These are phyloP conservation scores for Triangularia verruculosa DNA, from an alignment of 2,329 filamentous ascomycete species.

Conservation along the genomic window DNA sequence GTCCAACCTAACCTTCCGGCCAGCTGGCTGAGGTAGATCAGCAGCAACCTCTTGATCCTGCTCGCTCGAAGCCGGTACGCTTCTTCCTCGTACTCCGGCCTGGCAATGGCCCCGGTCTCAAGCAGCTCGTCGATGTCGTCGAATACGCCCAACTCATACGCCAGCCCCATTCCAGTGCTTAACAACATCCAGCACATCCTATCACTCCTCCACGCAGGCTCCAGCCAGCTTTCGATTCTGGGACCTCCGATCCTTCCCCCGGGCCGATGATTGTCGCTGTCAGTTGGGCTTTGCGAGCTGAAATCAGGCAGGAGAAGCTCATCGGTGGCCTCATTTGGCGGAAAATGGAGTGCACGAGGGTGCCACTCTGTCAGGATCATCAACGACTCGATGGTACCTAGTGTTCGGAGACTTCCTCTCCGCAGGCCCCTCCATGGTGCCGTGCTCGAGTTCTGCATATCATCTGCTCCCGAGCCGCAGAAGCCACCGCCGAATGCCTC, in stretches of 20 bases:
- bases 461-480: slow-evolving; percentile 66
- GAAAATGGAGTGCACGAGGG: slow-evolving; percentile 89
- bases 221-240: slow-evolving; percentile 91
- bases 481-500: slow-evolving; percentile 92
- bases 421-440: slow-evolving; percentile 67
- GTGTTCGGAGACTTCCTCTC: slow-evolving; percentile 77
- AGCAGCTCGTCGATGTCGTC: slow-evolving; percentile 77
- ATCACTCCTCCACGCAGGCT: slow-evolving; percentile 91
- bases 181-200: slow-evolving; percentile 98
- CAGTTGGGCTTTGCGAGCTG: slow-evolving; percentile 43
- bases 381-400: slow-evolving; percentile 91
- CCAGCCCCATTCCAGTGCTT: slow-evolving; percentile 83
- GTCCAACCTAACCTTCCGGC: slow-evolving; percentile 89
- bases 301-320: slow-evolving; percentile 64
- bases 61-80: slow-evolving; percentile 72
- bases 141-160: slow-evolving; percentile 93
- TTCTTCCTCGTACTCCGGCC: slow-evolving; percentile 70
- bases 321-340: slow-evolving; percentile 71
- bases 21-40: slow-evolving; percentile 92
- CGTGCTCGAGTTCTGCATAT: slow-evolving; percentile 62
- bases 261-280: slow-evolving; percentile 41
- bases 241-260: slow-evolving; percentile 70
- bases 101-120: slow-evolving; percentile 55
- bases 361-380: slow-evolving; percentile 98
- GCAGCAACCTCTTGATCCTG: slow-evolving; percentile 79